Evolutionary conservation across 208 protist species (phyloP).

Genomic region (Trypanosoma theileri): DNA sequence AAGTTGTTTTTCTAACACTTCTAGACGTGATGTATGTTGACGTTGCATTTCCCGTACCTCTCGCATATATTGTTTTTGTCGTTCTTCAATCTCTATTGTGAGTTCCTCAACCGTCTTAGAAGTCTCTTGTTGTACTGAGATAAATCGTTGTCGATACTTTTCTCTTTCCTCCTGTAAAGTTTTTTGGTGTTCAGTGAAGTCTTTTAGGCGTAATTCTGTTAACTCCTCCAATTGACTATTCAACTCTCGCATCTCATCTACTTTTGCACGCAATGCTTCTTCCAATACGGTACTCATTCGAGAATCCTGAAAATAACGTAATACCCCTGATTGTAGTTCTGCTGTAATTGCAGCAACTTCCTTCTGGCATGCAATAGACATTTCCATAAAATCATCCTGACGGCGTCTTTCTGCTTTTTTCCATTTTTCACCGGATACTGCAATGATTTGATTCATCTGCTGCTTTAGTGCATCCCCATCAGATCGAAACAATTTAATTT

Average conservation of each 20-base stretch:
- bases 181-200: conserved; percentile 14
- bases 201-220: conserved; percentile 3
- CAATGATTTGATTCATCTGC: conserved; percentile 2
- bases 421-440: conserved; percentile 4
- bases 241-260: conserved; percentile 3
- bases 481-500: conserved; percentile 11
- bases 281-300: conserved; percentile 13
- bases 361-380: conserved; percentile 20
- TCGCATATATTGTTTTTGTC: conserved; percentile 1
- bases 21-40: not conserved
- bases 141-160: conserved; percentile 10
- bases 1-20: conserved; percentile 6
- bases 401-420: conserved; percentile 4
- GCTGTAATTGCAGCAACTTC: conserved; percentile 19
- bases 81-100: conserved; percentile 1
- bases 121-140: conserved; percentile 14
- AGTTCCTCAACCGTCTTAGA: conserved; percentile 2
- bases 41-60: conserved; percentile 12
- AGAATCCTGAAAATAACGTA: conserved; percentile 8
- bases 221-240: conserved; percentile 6
- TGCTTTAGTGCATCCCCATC: conserved; percentile 21
- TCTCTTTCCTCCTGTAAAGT: conserved; percentile 21
- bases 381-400: conserved; percentile 23
- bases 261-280: conserved; percentile 7
- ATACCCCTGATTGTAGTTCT: conserved; percentile 15